These are phyloP conservation scores for Alternaria brassicae DNA, from an alignment of 2,329 filamentous ascomycete genomes.

Conservation along the genomic window DNA sequence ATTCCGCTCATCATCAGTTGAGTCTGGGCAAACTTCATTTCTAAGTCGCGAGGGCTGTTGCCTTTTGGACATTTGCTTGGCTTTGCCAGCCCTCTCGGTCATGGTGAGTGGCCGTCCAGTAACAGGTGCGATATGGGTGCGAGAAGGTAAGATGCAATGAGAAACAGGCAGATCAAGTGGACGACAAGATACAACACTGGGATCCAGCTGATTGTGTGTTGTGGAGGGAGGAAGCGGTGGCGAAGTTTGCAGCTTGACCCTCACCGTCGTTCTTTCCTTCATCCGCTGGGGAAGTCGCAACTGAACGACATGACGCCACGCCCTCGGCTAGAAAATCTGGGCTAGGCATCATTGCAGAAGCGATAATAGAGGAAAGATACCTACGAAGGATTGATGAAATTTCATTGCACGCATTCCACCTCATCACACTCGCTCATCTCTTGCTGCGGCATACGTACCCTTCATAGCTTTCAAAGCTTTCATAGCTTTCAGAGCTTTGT, in stretches of 20 bases:
- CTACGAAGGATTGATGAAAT: background rate
- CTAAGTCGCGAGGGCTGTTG: conserved; percentile 31
- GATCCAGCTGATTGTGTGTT: background rate
- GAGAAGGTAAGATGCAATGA: background rate
- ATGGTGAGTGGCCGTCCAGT: conserved; percentile 10
- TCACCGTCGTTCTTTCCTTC: conserved; percentile 24
- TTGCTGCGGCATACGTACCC: background rate
- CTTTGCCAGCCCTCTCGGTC: conserved; percentile 18
- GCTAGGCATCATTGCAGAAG: background rate
- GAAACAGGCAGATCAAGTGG: background rate
- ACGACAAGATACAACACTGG: background rate
- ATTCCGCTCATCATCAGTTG: conserved; percentile 21
- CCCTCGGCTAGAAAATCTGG: background rate
- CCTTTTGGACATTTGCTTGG: conserved; percentile 9
- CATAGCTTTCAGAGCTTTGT: background rate
- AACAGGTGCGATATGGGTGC: background rate
- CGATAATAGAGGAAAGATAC: background rate
- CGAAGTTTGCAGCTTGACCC: conserved; percentile 17
- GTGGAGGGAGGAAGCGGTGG: conserved; percentile 1
- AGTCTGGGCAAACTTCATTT: conserved; percentile 25
- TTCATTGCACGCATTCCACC: background rate
- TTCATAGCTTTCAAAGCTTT: background rate
- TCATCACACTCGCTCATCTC: background rate
- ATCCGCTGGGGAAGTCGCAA: conserved; percentile 21
- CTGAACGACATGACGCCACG: conserved; percentile 1